Evolutionary conservation across 2,329 filamentous ascomycete species (phyloP).

Genomic region (Diaporthe australafricana): DNA sequence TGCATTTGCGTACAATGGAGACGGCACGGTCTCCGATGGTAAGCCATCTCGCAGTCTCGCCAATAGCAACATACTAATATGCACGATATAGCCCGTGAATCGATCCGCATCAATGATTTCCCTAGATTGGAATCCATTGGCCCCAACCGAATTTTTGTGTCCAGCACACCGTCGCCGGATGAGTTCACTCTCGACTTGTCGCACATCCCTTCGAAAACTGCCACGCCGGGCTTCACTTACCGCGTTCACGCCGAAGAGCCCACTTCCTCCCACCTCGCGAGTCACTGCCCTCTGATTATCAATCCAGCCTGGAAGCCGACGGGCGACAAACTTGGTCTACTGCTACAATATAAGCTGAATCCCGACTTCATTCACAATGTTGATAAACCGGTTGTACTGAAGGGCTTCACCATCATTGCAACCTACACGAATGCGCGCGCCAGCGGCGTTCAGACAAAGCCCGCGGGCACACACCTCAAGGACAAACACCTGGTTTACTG

Average conservation of each 20-base stretch:
- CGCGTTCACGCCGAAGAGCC: constrained; percentile 79
- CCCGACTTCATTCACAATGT: constrained; percentile 65
- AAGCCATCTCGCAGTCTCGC: constrained; percentile 53
- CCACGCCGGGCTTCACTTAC: constrained; percentile 91
- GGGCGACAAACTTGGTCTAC: constrained; percentile 84
- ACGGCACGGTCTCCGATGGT: constrained; percentile 62
- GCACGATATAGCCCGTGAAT: constrained; percentile 63
- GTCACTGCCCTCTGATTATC: constrained; percentile 79
- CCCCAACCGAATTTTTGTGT: constrained; percentile 91
- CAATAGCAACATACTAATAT: neutral
- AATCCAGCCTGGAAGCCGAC: constrained; percentile 86
- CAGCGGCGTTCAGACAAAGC: constrained; percentile 79
- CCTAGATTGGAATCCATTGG: constrained; percentile 89
- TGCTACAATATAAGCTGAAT: constrained; percentile 88
- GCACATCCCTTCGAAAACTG: constrained; percentile 72
- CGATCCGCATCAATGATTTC: constrained; percentile 89
- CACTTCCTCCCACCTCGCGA: constrained; percentile 49
- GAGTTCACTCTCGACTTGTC: constrained; percentile 83
- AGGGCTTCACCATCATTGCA: constrained; percentile 81
- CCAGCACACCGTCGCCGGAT: constrained; percentile 74
- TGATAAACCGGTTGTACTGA: constrained; percentile 57
- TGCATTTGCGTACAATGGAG: constrained; percentile 82
- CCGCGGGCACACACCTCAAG: constrained; percentile 80
- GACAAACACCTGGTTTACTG: constrained; percentile 84
- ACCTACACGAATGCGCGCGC: constrained; percentile 77